phyloP scores from a whole-genome alignment of 148 eudicot species.

The Arbutus unedo region DNA sequence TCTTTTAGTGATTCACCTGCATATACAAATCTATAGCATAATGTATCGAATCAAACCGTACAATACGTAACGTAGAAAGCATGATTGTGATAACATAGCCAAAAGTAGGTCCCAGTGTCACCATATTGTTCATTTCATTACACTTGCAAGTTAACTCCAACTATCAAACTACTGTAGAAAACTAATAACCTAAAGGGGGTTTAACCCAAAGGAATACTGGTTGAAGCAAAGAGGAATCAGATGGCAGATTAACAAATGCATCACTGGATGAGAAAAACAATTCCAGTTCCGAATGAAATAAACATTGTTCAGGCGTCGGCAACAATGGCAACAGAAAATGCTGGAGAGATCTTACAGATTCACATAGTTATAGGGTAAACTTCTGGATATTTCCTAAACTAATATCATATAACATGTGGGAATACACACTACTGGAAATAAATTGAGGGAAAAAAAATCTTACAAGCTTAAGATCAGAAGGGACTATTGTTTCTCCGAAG shows the following conservation, averaged over 20 bases:
- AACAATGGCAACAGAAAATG: neutral
- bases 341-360: slow-evolving; percentile 1
- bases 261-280: neutral
- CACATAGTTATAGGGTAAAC: neutral
- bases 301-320: slow-evolving; percentile 12
- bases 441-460: neutral
- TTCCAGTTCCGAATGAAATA: neutral
- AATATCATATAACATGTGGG: neutral
- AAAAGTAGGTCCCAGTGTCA: too few species aligned
- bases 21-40: too few species aligned
- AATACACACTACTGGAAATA: neutral
- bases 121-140: too few species aligned
- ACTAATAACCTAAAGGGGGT: neutral
- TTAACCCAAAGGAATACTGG: neutral
- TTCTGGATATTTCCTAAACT: neutral
- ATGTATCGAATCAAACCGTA: too few species aligned
- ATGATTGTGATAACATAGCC: too few species aligned
- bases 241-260: neutral
- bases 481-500: slow-evolving; percentile 28
- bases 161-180: neutral
- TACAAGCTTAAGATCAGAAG: slow-evolving; percentile 30
- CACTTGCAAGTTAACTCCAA: too few species aligned
- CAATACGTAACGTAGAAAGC: too few species aligned
- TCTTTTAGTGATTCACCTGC: too few species aligned
- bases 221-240: neutral